These are phyloP conservation scores for Podospora sp. DNA, from an alignment of 495 filamentous ascomycete genomes.

Conservation along the genomic window DNA sequence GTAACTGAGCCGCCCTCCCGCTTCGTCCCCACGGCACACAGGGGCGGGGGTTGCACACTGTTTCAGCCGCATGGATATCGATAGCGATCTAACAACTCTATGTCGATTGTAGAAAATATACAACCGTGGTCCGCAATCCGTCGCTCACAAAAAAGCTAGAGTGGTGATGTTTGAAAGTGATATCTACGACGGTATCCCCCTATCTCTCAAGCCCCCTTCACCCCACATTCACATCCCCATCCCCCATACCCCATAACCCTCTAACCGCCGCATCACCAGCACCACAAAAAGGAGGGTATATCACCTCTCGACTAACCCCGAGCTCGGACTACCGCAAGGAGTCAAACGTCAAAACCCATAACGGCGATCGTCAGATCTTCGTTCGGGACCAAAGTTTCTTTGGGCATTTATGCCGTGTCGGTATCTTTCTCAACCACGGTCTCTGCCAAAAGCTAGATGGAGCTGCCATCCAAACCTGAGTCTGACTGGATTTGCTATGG, in stretches of 20 bases:
- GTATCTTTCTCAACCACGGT: neutral
- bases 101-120: neutral
- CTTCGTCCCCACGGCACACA: neutral
- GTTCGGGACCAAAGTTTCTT: slow-evolving; percentile 11
- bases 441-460: neutral
- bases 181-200: too few relatives aligned
- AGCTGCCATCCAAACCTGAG: too few relatives aligned
- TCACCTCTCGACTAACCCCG: neutral
- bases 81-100: slow-evolving; percentile 13
- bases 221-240: too few relatives aligned
- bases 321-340: neutral
- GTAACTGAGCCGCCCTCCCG: neutral
- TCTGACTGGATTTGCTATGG: too few relatives aligned
- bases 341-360: neutral
- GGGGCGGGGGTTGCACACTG: slow-evolving; percentile 13
- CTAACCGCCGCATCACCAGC: too few relatives aligned
- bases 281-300: neutral
- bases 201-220: too few relatives aligned
- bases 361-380: slow-evolving; percentile 9
- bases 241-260: too few relatives aligned
- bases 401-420: neutral
- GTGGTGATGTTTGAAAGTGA: too few relatives aligned
- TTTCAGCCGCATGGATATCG: slow-evolving; percentile 20
- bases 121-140: too few relatives aligned
- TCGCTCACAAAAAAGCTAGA: too few relatives aligned